Conservation (phyloP, 2,329 filamentous ascomycete species). For the Elsinoe ampelina region DNA sequence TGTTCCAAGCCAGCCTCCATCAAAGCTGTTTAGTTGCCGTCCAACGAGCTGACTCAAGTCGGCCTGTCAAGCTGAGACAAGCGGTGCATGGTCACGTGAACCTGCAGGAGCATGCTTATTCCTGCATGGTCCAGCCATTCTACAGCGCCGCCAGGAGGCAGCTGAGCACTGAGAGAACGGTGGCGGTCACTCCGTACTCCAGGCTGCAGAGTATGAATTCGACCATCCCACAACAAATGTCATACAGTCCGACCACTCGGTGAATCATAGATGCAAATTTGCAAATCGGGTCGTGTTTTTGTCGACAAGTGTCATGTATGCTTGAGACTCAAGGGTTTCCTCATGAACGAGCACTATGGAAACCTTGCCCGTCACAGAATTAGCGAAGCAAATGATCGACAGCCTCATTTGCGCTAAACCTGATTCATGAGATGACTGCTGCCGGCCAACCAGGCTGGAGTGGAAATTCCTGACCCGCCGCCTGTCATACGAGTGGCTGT, state of each 20-base stretch:
- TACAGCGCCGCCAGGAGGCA: neutral
- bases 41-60: slow-evolving; percentile 5
- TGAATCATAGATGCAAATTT: slow-evolving; percentile 1
- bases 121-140: slow-evolving; percentile 3
- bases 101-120: neutral
- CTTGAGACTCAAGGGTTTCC: slow-evolving; percentile 1
- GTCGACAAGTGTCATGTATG: slow-evolving; percentile 7
- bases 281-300: neutral
- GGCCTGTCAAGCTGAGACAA: slow-evolving; percentile 11
- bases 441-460: neutral
- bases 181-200: neutral
- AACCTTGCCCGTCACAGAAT: slow-evolving; percentile 7
- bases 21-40: slow-evolving; percentile 2
- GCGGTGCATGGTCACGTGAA: slow-evolving; percentile 2
- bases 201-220: neutral
- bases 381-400: slow-evolving; percentile 11
- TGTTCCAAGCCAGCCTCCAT: neutral
- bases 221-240: neutral
- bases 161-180: neutral
- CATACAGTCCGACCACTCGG: neutral
- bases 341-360: slow-evolving; percentile 8
- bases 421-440: neutral
- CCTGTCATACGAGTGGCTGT: neutral
- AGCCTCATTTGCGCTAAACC: slow-evolving; percentile 3
- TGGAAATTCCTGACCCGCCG: neutral